phyloP scores from a whole-genome alignment of 2,329 filamentous ascomycete genomes.

The Drechslerella stenobrocha region DNA sequence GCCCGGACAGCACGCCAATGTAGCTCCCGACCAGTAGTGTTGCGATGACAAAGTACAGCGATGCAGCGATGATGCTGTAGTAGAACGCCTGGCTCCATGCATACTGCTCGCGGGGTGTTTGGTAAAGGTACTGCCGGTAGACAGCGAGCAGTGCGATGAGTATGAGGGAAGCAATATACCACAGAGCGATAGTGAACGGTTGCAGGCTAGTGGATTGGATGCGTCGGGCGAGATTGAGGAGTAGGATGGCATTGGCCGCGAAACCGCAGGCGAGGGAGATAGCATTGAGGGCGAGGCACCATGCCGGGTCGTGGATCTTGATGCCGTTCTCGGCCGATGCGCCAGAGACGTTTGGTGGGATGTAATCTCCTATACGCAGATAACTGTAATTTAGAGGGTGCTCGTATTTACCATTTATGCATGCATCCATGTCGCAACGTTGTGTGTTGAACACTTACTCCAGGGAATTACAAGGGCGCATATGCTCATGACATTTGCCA shows the following conservation, averaged over 20 bases:
- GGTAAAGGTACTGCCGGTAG: slow-evolving; percentile 64
- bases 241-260: slow-evolving; percentile 75
- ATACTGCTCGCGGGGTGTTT: slow-evolving; percentile 60
- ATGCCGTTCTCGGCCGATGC: slow-evolving; percentile 62
- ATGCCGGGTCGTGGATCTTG: slow-evolving; percentile 69
- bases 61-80: slow-evolving; percentile 78
- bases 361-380: slow-evolving; percentile 34
- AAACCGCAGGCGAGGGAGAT: slow-evolving; percentile 75
- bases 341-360: slow-evolving; percentile 55
- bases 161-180: slow-evolving; percentile 69
- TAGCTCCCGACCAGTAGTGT: slow-evolving; percentile 76
- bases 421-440: background rate
- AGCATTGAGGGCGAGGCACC: slow-evolving; percentile 76
- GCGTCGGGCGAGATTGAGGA: slow-evolving; percentile 82
- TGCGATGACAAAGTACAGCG: slow-evolving; percentile 77
- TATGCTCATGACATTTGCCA: slow-evolving; percentile 85
- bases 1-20: slow-evolving; percentile 59
- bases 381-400: slow-evolving; percentile 57
- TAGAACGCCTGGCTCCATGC: slow-evolving; percentile 75
- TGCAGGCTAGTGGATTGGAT: slow-evolving; percentile 80
- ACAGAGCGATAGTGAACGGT: slow-evolving; percentile 79
- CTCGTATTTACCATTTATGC: background rate
- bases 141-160: slow-evolving; percentile 70
- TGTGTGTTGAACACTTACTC: slow-evolving; percentile 63
- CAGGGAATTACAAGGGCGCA: slow-evolving; percentile 80